Base-by-base conservation (phyloP, 2,329 filamentous ascomycete genomes). In the Paraconiothyrium brasiliense region DNA sequence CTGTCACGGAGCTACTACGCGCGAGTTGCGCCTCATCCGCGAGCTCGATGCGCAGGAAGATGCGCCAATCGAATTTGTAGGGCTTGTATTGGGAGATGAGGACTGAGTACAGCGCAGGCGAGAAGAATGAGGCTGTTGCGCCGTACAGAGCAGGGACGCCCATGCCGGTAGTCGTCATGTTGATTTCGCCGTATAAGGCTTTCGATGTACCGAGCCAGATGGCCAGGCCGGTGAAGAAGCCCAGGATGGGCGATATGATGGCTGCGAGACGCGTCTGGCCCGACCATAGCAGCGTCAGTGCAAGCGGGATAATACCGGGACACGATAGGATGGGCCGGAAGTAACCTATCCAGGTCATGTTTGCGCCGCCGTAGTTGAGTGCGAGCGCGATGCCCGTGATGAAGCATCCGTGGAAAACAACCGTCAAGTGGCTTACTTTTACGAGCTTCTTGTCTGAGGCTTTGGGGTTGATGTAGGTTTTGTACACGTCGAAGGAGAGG, bases 321-420 rank as follows among this genome's bases (percentile, higher is more conserved):
- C 84, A 85, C 0, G 83, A 85, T 7, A 86, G 66, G 0, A 86
- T 82, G 3, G 84, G 79, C 0, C 86, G 79, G 82, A 86, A 84
- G 62, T 86, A 86, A 0, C 85, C 63, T 0, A 83, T 85, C 85
- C 84, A 87, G 1, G 82, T 81, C 0, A 87, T 76, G 49, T 86
- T 82, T 5, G 86, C 81, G 0, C 84, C 84, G 0, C 84, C 84
- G 50, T 86, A 85, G 71, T 86, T 80, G 0, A 87, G 71, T 52
- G 83, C 82, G 59, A 87, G 85, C 0, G 78, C 81, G 0, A 84
- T 82, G 0, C 83, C 81, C 58, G 54, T 57, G 44, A 49, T 39
- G n/a, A 87, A 84, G 0, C 84, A 65, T 0, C 81, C 83, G 48
- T 85, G 86, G 61, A 83, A 82, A 0, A 86, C 77, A 0, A 87